Base-by-base conservation (phyloP, 192 early-diverging fungal species). In the Backusella macrospora region DNA sequence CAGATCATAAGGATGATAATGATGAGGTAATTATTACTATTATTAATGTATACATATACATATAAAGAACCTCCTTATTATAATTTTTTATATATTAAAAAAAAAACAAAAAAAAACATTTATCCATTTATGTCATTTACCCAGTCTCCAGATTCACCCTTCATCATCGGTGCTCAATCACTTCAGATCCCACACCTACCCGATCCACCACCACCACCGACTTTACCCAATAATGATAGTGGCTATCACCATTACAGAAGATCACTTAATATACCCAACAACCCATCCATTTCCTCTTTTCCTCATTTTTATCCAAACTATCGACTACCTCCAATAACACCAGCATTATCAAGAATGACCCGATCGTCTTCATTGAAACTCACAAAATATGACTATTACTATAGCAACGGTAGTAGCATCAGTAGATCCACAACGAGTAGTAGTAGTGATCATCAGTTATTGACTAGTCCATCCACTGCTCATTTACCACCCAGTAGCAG, bases 171-270 rank as follows among this genome's bases (percentile, higher is more conserved):
- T 38, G 63, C 63, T n/a, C 63, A 65, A 0, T 65, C 63, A 39
- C 63, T 65, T 15, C 63, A 65, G 38, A 65, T 65, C 26, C 63
- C 63, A 65, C 63, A 65, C 63, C 29, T 65, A 59, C 52, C 52
- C 52, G 52, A 59, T 59, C 52, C 52, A 59, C 52, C 52, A 26
- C 52, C 52, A 26, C 21, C 52, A 26, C 4, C 29, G 29, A 34
- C 52, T 23, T 12, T 59, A 59, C 52, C 18, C 48, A 49, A 26
- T 21, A 26, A 18, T 12, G 10, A 59, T 26, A 9, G 10, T 26
- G 52, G 26, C 26, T 23, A 59, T 23, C 21, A 59, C 8, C 29
- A 34, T 34, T 59, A 18, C 2, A 59, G 52, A 23, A 23, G 52
- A 59, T 59, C 52, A 23, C 52, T 59, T 4, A 59, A 59, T 59